phyloP scores from a whole-genome alignment of 148 eudicot species.

The Suaeda aralocaspica region DNA sequence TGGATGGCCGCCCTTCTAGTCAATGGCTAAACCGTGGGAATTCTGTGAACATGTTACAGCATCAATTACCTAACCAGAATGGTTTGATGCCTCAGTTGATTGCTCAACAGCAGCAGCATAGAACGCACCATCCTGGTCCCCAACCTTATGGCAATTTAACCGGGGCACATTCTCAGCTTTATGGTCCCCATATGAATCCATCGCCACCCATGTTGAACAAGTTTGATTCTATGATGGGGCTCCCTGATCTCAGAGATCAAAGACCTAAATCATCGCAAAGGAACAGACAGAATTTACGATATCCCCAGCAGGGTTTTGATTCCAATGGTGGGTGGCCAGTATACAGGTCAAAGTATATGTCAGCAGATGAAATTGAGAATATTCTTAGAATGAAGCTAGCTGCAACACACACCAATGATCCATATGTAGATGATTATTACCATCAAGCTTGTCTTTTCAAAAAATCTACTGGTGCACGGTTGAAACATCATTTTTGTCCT shows the following conservation, averaged over 20 bases:
- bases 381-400: slow-evolving; percentile 67
- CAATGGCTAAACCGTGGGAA: slow-evolving; percentile 54
- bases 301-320: slow-evolving; percentile 55
- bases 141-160: slow-evolving; percentile 42
- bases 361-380: slow-evolving; percentile 59
- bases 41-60: slow-evolving; percentile 44
- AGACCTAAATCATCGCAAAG: slow-evolving; percentile 41
- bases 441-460: slow-evolving; percentile 68
- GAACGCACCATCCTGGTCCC: slow-evolving; percentile 40
- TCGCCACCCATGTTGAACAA: slow-evolving; percentile 43
- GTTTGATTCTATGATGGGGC: slow-evolving; percentile 46
- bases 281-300: slow-evolving; percentile 34
- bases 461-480: slow-evolving; percentile 45
- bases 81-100: slow-evolving; percentile 42
- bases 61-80: slow-evolving; percentile 50
- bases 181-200: slow-evolving; percentile 36
- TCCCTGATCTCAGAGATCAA: slow-evolving; percentile 45
- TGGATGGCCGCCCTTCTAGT: slow-evolving; percentile 35
- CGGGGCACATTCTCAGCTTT: slow-evolving; percentile 40
- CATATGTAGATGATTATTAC: slow-evolving; percentile 73
- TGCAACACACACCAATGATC: slow-evolving; percentile 69
- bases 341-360: slow-evolving; percentile 68
- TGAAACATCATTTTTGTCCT: slow-evolving; percentile 82
- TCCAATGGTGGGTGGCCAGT: slow-evolving; percentile 31
- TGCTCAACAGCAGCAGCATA: slow-evolving; percentile 42